phyloP scores from a whole-genome alignment of 2,329 filamentous ascomycete species.

The Penicillium crustosum region DNA sequence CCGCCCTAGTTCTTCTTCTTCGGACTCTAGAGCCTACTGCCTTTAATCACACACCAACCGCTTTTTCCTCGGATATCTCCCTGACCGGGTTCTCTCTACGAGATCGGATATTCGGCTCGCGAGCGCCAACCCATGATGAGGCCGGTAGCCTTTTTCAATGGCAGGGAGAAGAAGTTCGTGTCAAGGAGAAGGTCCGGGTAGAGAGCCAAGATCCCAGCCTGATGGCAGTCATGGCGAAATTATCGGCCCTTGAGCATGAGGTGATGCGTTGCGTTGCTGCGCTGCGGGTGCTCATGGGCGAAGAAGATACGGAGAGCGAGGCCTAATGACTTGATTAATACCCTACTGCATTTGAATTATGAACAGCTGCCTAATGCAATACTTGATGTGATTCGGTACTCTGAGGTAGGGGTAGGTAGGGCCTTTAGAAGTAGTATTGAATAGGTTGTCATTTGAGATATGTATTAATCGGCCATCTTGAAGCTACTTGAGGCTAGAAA shows the following conservation, averaged over 20 bases:
- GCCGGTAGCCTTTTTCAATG: constrained; percentile 73
- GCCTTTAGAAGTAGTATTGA: not conserved
- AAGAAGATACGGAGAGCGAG: constrained; percentile 49
- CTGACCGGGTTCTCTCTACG: constrained; percentile 59
- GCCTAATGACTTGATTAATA: constrained; percentile 9
- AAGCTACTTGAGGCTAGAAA: too few species aligned
- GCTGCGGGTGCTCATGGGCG: constrained; percentile 74
- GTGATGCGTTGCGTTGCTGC: constrained; percentile 69
- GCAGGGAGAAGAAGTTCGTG: constrained; percentile 70
- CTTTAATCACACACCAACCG: constrained; percentile 59
- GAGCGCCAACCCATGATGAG: constrained; percentile 72
- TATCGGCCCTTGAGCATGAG: constrained; percentile 73
- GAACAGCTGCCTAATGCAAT: not conserved
- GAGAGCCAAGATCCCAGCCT: constrained; percentile 87
- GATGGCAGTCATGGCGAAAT: constrained; percentile 78
- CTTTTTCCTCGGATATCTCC: constrained; percentile 67
- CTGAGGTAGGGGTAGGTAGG: too few species aligned
- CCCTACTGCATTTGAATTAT: not conserved
- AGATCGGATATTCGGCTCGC: constrained; percentile 53
- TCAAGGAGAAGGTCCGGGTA: constrained; percentile 84
- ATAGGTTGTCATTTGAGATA: not conserved
- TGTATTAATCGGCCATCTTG: not conserved
- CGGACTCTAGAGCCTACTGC: constrained; percentile 67
- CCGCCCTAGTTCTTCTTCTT: constrained; percentile 67
- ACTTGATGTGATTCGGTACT: not conserved